Base-by-base conservation (phyloP, 371 early-diverging fungal genomes). In the Fennellomyces sp. region DNA sequence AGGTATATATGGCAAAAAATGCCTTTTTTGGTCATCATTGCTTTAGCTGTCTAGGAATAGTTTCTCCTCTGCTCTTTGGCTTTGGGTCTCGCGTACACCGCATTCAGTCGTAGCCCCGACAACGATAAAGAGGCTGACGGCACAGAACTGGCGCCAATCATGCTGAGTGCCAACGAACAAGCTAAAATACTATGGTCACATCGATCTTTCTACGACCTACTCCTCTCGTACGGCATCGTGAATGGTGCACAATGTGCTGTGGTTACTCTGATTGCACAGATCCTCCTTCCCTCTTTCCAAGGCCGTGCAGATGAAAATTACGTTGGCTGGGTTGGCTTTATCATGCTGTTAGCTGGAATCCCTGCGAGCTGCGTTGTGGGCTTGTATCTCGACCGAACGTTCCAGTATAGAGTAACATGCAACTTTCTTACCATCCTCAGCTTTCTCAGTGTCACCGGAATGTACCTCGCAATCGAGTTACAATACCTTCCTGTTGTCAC, bases 241-340 rank as follows among this genome's bases (percentile, higher is more conserved):
- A 75, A 74, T 63, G 84, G 81, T n/a, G 77, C 68, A 15, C 81
- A 80, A 60, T 80, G 76, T 58, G 72, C 84, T 0, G 55, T 84
- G 19, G 68, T 76, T 39, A 80, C 82, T 19, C 51, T 84, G 19
- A 42, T 84, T 3, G 77, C 81, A 3, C 80, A 81, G 41, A 78
- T 81, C 5, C 35, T 84, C 7, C 56, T 78, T 17, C 81, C 82
- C 21, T 67, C 79, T 4, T 80, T 81, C 51, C 49, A 57, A 12
- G 39, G 58, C 2, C 17, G 41, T 3, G 64, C 73, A 8, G 66
- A 65, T 57, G 77, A 81, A 55, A 68, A 57, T 5, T 62, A 58
- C n/a, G 57, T 81, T 25, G 84, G 84, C 2, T 48, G 66, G 13
- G 26, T 84, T 11, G 81, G 81, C 1, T 78, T 71, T 7, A 26